These are phyloP conservation scores for Colletotrichum scovillei DNA, from an alignment of 2,329 filamentous ascomycete species.

Conservation along the genomic window DNA sequence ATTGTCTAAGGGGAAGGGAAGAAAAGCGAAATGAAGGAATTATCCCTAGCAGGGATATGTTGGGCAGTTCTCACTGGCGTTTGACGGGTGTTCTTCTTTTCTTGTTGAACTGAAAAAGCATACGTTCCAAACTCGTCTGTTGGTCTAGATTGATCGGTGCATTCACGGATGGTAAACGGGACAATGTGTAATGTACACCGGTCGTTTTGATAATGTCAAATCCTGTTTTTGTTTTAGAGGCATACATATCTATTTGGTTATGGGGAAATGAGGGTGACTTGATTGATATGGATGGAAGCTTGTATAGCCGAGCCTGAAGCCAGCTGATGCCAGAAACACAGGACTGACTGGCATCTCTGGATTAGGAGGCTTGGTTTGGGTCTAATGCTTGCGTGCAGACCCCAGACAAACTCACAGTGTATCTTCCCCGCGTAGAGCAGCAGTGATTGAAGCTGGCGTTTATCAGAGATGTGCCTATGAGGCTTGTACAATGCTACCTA, in stretches of 20 bases:
- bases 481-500: too few relatives aligned
- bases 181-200: slow-evolving; percentile 21
- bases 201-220: slow-evolving; percentile 21
- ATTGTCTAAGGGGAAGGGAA: slow-evolving; percentile 67
- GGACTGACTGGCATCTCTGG: too few relatives aligned
- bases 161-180: slow-evolving; percentile 33
- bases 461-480: too few relatives aligned
- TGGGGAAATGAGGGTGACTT: neutral
- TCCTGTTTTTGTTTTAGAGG: neutral
- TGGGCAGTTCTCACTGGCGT: neutral
- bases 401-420: too few relatives aligned
- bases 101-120: slow-evolving; percentile 14
- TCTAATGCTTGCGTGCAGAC: too few relatives aligned
- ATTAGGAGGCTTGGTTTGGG: too few relatives aligned
- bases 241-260: neutral
- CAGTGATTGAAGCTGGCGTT: too few relatives aligned
- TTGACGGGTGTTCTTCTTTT: neutral
- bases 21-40: neutral
- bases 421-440: too few relatives aligned
- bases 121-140: neutral
- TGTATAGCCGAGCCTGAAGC: too few relatives aligned
- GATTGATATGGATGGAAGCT: neutral
- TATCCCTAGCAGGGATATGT: too few relatives aligned
- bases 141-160: slow-evolving; percentile 17
- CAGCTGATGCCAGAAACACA: too few relatives aligned